A percentile compares a stretch with the other conserved stretches of the same genome.
phyloP scores from a whole-genome alignment of 2,329 filamentous ascomycete genomes.

The Tolypocladium tropicale region DNA sequence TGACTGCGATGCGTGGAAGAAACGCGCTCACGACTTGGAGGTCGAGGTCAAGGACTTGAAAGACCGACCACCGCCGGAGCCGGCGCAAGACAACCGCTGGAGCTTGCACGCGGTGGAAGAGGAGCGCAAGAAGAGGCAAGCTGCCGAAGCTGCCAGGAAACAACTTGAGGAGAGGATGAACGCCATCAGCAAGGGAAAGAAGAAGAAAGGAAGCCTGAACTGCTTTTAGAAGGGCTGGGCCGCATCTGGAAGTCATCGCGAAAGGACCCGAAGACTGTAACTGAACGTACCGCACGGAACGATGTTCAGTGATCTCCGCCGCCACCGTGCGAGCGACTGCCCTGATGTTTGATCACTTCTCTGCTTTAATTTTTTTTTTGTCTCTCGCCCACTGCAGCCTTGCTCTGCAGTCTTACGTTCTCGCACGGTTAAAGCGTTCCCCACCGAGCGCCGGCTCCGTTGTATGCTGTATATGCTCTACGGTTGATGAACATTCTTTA shows the following conservation, averaged over 20 bases:
- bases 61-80: conserved; percentile 33
- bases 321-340: not conserved
- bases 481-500: not conserved
- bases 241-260: conserved; percentile 6
- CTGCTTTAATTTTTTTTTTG: not conserved
- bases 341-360: not conserved
- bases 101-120: conserved; percentile 89
- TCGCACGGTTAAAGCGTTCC: not conserved
- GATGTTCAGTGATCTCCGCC: not conserved
- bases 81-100: conserved; percentile 47
- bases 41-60: conserved; percentile 57
- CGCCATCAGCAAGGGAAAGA: conserved; percentile 77
- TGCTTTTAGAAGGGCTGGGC: conserved; percentile 62
- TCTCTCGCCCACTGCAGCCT: not conserved
- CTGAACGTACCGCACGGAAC: not conserved
- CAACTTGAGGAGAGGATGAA: conserved; percentile 95
- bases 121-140: conserved; percentile 83
- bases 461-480: not conserved
- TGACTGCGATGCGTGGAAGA: conserved; percentile 84
- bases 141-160: conserved; percentile 78
- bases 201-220: conserved; percentile 92
- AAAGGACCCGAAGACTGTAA: not conserved
- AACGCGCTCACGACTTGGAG: conserved; percentile 70
- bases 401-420: not conserved
- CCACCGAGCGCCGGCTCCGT: not conserved